phyloP scores from a whole-genome alignment of 2,329 filamentous ascomycete genomes.

The Fonsecaea pugnacius region DNA sequence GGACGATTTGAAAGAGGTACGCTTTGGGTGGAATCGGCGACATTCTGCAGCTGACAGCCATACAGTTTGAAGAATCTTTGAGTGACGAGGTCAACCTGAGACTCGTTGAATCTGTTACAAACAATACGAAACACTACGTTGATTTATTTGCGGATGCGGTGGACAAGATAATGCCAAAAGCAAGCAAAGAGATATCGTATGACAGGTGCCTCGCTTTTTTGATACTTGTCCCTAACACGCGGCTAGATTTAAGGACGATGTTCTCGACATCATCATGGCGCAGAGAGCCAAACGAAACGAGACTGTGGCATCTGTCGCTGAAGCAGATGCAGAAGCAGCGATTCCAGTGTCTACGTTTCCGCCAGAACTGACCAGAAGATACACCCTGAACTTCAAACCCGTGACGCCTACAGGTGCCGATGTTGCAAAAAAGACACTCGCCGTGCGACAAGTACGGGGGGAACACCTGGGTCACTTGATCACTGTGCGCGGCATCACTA shows the following conservation, averaged over 20 bases:
- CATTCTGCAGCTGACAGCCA: constrained; percentile 3
- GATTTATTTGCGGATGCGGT: constrained; percentile 88
- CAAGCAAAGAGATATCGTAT: constrained; percentile 76
- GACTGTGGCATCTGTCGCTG: constrained; percentile 69
- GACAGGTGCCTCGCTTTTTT: constrained; percentile 11
- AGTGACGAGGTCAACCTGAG: constrained; percentile 70
- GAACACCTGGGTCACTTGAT: constrained; percentile 93
- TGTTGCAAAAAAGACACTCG: constrained; percentile 70
- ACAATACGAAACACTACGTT: constrained; percentile 93
- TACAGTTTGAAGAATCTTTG: constrained; percentile 73
- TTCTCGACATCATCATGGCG: constrained; percentile 94
- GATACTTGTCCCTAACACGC: constrained; percentile 6
- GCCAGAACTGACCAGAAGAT: constrained; percentile 86
- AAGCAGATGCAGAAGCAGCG: constrained; percentile 67
- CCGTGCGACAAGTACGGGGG: constrained; percentile 90
- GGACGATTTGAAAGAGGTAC: constrained; percentile 78
- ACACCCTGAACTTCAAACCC: constrained; percentile 96
- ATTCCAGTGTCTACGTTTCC: constrained; percentile 80
- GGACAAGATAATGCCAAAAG: constrained; percentile 80
- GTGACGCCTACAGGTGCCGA: constrained; percentile 72
- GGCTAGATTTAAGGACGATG: constrained; percentile 91
- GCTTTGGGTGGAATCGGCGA: constrained; percentile 39
- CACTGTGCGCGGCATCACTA: constrained; percentile 91
- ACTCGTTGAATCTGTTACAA: constrained; percentile 77
- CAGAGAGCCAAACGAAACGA: constrained; percentile 86